Percentiles rank a stretch among this genome's conserved stretches.
phyloP scores from a whole-genome alignment of 2,329 filamentous ascomycete species.

The Neofusicoccum sp. region DNA sequence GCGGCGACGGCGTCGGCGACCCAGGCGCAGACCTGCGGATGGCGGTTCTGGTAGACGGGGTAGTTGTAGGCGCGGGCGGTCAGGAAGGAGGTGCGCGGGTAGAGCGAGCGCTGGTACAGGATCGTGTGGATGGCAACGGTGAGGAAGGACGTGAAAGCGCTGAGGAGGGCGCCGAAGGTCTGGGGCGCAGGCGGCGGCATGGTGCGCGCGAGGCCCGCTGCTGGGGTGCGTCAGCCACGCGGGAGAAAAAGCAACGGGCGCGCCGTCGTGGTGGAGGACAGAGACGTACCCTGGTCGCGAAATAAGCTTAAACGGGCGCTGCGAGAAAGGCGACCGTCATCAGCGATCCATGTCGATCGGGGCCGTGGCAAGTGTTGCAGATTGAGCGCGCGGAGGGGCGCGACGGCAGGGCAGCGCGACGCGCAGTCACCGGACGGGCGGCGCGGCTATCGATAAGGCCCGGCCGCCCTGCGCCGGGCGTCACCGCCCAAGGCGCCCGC shows the following conservation, averaged over 20 bases:
- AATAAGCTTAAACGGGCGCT: background rate
- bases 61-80: constrained; percentile 81
- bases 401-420: background rate
- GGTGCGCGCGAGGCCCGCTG: constrained; percentile 13
- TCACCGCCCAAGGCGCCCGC: background rate
- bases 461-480: background rate
- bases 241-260: background rate
- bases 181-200: constrained; percentile 21
- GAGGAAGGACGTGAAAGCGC: constrained; percentile 77
- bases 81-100: constrained; percentile 77
- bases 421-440: background rate
- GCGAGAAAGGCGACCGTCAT: background rate
- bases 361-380: background rate
- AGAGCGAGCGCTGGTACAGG: constrained; percentile 78
- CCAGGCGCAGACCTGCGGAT: constrained; percentile 84
- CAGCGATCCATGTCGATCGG: constrained; percentile 15
- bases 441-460: background rate
- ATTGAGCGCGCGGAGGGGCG: background rate
- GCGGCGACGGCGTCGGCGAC: constrained; percentile 78
- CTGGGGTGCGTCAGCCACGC: background rate
- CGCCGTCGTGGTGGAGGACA: background rate
- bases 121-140: constrained; percentile 83
- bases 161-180: constrained; percentile 62
- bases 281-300: background rate
- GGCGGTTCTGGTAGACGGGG: constrained; percentile 80